Base-by-base conservation (phyloP, 306 rosid species). In the Cercis canadensis region DNA sequence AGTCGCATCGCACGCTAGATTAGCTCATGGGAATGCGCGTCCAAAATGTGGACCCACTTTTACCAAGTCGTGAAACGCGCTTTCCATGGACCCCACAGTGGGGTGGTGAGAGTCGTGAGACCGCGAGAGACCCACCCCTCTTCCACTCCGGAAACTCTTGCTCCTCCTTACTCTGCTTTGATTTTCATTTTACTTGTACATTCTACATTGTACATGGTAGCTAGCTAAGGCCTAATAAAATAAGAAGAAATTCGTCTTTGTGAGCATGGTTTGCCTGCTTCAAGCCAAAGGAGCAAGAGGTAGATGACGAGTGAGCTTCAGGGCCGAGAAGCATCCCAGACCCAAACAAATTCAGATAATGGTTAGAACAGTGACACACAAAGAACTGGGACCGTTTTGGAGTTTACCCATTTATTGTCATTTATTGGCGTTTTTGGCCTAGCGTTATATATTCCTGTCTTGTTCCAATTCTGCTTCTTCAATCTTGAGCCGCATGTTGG, bases 251-350 rank as follows among this genome's bases (percentile, higher is more conserved):
- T 1, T 24, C 29, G 29, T 24, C 29, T 24, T 24, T 24, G 29
- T 24, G 29, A 11, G 7, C 13, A n/a, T 14, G 29, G 34, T 52
- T 69, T 24, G 29, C 29, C 29, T 56, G 56, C 56, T 69, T 55
- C 11, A 16, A 16, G 32, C 58, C 29, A 64, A 65, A 64, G 63
- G 17, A 43, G 11, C 11, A 7, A 13, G 19, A 0, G 21, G 77
- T 36, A 60, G 65, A 63, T 45, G 43, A 78, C 40, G 70, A 66
- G 29, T 45, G 49, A 70, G 47, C 37, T 67, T 71, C 52, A 57
- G 17, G 65, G 36, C 47, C 12, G 15, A 83, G 85, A 85, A 89
- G 77, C 88, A 89, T 83, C 96, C 84, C 77, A 61, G 19, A 76
- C 83, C 18, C 81, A 56, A 79, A 83, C 91, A 84, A 88, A 74